phyloP scores from a whole-genome alignment of 2,329 filamentous ascomycete genomes.

The Neophaeococcomyces mojaviensis region DNA sequence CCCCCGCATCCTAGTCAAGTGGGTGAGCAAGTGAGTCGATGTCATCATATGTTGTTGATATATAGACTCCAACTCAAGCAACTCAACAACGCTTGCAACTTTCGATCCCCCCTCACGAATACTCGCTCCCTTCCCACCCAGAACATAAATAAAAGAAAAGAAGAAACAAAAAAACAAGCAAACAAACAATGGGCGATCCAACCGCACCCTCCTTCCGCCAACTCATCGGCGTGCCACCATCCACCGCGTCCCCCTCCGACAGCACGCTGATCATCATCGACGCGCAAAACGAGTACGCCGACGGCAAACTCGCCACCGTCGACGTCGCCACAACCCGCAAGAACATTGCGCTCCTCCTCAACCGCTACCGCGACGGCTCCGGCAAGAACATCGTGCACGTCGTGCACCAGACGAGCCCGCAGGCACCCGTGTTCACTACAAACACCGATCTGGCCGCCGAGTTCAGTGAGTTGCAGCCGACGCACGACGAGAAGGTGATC shows the following conservation, averaged over 20 bases:
- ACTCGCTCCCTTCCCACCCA: neutral
- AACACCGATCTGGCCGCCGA: constrained; percentile 52
- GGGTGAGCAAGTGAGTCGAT: neutral
- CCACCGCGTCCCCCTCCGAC: constrained; percentile 50
- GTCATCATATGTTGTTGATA: neutral
- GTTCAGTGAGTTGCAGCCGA: constrained; percentile 52
- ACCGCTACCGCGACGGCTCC: too few species aligned
- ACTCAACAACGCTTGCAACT: too few species aligned
- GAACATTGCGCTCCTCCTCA: constrained; percentile 50
- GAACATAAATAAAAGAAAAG: neutral
- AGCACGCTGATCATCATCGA: constrained; percentile 61
- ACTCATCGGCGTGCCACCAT: constrained; percentile 48
- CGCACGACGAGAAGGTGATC: constrained; percentile 50
- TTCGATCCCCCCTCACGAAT: too few species aligned
- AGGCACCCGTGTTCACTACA: constrained; percentile 60
- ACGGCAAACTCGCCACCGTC: constrained; percentile 48
- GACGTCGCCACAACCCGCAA: constrained; percentile 48
- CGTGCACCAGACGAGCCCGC: constrained; percentile 51
- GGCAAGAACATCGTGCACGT: constrained; percentile 52
- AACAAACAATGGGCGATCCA: neutral
- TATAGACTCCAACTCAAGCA: neutral
- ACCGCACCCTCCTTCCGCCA: constrained; percentile 36
- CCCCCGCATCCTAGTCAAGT: neutral
- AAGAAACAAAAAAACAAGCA: neutral
- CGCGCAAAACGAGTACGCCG: constrained; percentile 62